These are phyloP conservation scores for Tetrahymena borealis DNA, from an alignment of 73 alveolate species.

Conservation along the genomic window DNA sequence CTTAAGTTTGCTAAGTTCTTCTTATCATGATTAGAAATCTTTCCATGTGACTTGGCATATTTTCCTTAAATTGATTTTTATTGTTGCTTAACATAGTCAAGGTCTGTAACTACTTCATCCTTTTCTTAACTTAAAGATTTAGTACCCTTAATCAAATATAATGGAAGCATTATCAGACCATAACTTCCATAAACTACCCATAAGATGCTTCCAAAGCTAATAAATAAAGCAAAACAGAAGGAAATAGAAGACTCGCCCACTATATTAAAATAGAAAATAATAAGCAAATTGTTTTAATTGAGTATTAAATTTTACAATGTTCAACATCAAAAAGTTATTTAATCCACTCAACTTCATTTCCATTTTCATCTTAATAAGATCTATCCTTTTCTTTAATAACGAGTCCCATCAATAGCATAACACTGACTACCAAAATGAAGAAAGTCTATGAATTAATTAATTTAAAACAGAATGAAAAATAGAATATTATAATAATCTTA, in stretches of 20 bases:
- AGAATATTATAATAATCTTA: neutral
- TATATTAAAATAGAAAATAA: neutral
- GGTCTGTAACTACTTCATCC: conserved; percentile 39
- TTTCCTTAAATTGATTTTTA: conserved; percentile 65
- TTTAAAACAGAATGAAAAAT: neutral
- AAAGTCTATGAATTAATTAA: neutral
- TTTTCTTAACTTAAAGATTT: conserved; percentile 61
- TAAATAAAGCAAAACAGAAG: conserved; percentile 37
- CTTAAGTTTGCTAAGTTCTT: conserved; percentile 36
- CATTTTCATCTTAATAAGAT: neutral
- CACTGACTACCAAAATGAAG: neutral
- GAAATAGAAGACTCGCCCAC: conserved; percentile 39
- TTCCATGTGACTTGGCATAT: conserved; percentile 48
- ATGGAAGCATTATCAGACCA: conserved; percentile 64
- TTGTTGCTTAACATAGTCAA: conserved; percentile 60
- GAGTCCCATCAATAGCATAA: neutral
- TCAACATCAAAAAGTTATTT: conserved; percentile 43
- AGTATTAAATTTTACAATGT: neutral
- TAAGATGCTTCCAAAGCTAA: conserved; percentile 49
- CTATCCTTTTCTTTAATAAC: neutral
- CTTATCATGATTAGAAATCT: conserved; percentile 50
- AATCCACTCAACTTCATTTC: conserved; percentile 26
- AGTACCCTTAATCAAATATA: conserved; percentile 60
- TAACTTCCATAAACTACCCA: conserved; percentile 50
- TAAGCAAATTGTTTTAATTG: neutral